These are phyloP conservation scores for Astrothelium macrocarpum DNA, from an alignment of 495 filamentous ascomycete species.

Conservation along the genomic window DNA sequence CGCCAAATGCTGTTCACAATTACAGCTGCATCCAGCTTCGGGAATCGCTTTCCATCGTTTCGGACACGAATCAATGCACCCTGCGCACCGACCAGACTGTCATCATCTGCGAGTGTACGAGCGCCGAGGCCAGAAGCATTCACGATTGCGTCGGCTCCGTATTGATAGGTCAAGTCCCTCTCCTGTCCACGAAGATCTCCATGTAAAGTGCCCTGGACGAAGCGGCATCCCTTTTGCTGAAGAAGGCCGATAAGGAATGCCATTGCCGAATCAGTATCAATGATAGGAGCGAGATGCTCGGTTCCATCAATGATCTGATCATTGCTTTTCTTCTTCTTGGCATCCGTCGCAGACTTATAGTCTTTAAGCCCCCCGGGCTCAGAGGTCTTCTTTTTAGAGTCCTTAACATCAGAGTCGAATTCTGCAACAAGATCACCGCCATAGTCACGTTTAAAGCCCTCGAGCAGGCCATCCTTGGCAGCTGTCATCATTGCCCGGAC, in stretches of 20 bases:
- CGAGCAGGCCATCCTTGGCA: neutral
- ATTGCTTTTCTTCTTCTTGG: conserved; percentile 15
- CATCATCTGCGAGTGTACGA: conserved; percentile 31
- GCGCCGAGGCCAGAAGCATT: conserved; percentile 40
- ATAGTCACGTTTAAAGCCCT: conserved; percentile 30
- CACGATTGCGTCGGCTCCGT: conserved; percentile 38
- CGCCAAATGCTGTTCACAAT: conserved; percentile 29
- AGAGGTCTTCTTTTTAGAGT: too few relatives aligned
- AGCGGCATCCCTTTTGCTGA: conserved; percentile 36
- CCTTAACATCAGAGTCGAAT: conserved; percentile 34
- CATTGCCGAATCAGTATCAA: conserved; percentile 45
- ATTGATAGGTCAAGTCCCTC: conserved; percentile 28
- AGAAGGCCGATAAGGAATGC: conserved; percentile 37
- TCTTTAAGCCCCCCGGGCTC: too few relatives aligned
- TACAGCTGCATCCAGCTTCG: conserved; percentile 37
- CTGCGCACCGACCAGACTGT: conserved; percentile 36
- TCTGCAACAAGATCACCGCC: conserved; percentile 31
- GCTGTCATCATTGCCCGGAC: neutral
- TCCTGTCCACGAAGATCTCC: conserved; percentile 37
- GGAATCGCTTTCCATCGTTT: conserved; percentile 42
- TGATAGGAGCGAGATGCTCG: conserved; percentile 38
- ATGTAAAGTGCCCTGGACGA: conserved; percentile 34
- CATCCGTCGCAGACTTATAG: conserved; percentile 32
- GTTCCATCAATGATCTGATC: conserved; percentile 40
- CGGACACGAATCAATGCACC: conserved; percentile 42